These are phyloP conservation scores for Berkeleyomyces rouxiae DNA, from an alignment of 2,329 filamentous ascomycete genomes.

Conservation along the genomic window DNA sequence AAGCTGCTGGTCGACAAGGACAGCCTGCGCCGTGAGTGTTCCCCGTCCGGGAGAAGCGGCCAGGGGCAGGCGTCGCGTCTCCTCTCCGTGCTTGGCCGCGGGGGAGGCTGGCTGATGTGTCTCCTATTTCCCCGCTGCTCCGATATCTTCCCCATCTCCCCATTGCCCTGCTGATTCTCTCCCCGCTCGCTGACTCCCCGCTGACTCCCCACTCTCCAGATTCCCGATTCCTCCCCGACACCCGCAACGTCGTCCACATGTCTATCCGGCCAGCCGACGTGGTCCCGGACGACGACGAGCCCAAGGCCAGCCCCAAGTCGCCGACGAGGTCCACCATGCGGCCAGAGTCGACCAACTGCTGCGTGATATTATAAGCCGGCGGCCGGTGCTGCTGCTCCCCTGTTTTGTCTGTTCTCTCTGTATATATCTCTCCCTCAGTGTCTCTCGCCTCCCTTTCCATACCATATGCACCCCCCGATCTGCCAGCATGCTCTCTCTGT, in stretches of 20 bases:
- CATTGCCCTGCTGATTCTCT: neutral
- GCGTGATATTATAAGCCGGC: conserved; percentile 32
- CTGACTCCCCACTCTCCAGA: conserved; percentile 32
- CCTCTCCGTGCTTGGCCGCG: neutral
- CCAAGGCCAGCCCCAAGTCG: conserved; percentile 45
- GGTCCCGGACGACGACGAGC: conserved; percentile 62
- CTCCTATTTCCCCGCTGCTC: no score
- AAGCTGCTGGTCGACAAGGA: conserved; percentile 82
- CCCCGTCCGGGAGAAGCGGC: neutral
- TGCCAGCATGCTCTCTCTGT: neutral
- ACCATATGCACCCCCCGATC: neutral
- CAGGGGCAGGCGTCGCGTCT: no score
- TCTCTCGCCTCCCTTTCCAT: neutral
- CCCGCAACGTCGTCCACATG: conserved; percentile 85
- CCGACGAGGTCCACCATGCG: conserved; percentile 25
- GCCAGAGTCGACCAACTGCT: conserved; percentile 30
- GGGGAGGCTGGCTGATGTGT: no score
- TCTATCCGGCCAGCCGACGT: conserved; percentile 76
- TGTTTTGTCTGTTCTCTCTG: neutral
- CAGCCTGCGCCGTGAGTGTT: conserved; percentile 55
- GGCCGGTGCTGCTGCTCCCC: neutral
- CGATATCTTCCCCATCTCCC: no score
- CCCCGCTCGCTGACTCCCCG: neutral
- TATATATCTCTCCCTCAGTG: neutral
- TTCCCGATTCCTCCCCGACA: conserved; percentile 58